Conservation (phyloP, 2,329 filamentous ascomycete species). For the Aschersonia sp. region DNA sequence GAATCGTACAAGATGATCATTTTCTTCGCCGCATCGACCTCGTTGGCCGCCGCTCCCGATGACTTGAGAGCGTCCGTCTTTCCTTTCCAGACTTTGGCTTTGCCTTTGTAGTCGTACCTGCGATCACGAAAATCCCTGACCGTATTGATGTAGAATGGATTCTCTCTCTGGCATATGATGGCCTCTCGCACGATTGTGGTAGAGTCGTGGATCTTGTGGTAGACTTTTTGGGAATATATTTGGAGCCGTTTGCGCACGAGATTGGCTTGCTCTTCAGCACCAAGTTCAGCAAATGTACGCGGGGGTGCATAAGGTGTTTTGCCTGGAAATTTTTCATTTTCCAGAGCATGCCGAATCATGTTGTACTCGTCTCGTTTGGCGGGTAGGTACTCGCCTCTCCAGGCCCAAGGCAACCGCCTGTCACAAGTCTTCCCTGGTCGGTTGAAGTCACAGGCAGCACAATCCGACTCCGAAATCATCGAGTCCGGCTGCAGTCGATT, state of each 20-base stretch:
- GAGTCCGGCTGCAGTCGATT: slow-evolving; percentile 95
- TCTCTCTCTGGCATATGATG: slow-evolving; percentile 95
- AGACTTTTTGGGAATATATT: slow-evolving; percentile 94
- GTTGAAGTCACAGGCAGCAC: slow-evolving; percentile 96
- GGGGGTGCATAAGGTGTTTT: slow-evolving; percentile 54
- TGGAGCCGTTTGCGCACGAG: slow-evolving; percentile 78
- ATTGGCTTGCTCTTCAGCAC: slow-evolving; percentile 64
- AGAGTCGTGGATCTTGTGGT: slow-evolving; percentile 95
- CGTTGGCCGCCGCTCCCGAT: slow-evolving; percentile 56
- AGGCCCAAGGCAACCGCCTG: slow-evolving; percentile 86
- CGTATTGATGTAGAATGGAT: slow-evolving; percentile 95
- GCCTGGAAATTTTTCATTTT: slow-evolving; percentile 85
- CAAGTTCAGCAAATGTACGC: slow-evolving; percentile 68
- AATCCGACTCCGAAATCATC: slow-evolving; percentile 95
- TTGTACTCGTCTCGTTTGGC: slow-evolving; percentile 98
- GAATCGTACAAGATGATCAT: slow-evolving; percentile 97
- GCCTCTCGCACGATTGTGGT: slow-evolving; percentile 88
- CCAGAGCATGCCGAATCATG: slow-evolving; percentile 86
- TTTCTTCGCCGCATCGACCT: slow-evolving; percentile 92
- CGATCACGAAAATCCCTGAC: slow-evolving; percentile 93
- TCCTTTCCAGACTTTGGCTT: slow-evolving; percentile 96
- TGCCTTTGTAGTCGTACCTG: slow-evolving; percentile 95
- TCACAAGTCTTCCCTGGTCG: slow-evolving; percentile 95
- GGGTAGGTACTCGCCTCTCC: slow-evolving; percentile 93
- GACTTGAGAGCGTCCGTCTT: slow-evolving; percentile 81